phyloP scores from a whole-genome alignment of 306 rosid genomes.

The Phaseolus lunatus region DNA sequence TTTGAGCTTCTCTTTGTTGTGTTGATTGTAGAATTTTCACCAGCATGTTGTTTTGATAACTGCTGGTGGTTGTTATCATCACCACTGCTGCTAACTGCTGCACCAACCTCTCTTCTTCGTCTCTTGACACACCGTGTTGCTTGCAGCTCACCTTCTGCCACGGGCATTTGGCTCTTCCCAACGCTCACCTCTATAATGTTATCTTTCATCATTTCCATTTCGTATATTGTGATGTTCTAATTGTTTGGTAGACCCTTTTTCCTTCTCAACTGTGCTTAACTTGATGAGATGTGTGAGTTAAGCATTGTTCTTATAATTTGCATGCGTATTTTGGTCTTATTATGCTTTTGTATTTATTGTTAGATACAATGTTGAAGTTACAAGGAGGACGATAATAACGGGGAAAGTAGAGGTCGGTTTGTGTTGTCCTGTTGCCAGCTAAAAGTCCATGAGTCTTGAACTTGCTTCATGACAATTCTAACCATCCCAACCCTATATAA shows the following conservation, averaged over 20 bases:
- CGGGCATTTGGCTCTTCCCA: slow-evolving; percentile 36
- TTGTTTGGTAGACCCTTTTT: background rate
- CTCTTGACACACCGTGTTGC: slow-evolving; percentile 62
- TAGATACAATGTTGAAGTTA: slow-evolving; percentile 39
- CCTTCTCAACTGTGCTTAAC: slow-evolving; percentile 16
- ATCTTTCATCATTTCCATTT: slow-evolving; percentile 58
- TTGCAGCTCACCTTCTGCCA: slow-evolving; percentile 48
- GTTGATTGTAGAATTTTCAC: slow-evolving; percentile 57
- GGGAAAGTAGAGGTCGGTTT: slow-evolving; percentile 36
- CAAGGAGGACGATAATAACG: slow-evolving; percentile 53
- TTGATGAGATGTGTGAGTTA: slow-evolving; percentile 1
- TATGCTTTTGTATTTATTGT: slow-evolving; percentile 52
- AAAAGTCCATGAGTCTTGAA: slow-evolving; percentile 27
- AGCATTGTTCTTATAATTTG: slow-evolving; percentile 44
- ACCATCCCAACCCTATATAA: background rate
- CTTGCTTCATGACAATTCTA: slow-evolving; percentile 23
- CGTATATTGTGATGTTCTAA: slow-evolving; percentile 11
- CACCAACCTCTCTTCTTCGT: slow-evolving; percentile 62
- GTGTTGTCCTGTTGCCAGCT: slow-evolving; percentile 46
- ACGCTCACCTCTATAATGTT: slow-evolving; percentile 47
- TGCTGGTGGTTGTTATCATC: slow-evolving; percentile 26
- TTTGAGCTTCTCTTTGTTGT: slow-evolving; percentile 78
- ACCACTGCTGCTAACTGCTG: background rate
- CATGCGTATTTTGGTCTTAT: slow-evolving; percentile 47
- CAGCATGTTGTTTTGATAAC: slow-evolving; percentile 28